Percentiles rank a stretch among this genome's conserved stretches.
Conservation (phyloP, 2,329 filamentous ascomycete species). For the Stachybotrys echinatus region DNA sequence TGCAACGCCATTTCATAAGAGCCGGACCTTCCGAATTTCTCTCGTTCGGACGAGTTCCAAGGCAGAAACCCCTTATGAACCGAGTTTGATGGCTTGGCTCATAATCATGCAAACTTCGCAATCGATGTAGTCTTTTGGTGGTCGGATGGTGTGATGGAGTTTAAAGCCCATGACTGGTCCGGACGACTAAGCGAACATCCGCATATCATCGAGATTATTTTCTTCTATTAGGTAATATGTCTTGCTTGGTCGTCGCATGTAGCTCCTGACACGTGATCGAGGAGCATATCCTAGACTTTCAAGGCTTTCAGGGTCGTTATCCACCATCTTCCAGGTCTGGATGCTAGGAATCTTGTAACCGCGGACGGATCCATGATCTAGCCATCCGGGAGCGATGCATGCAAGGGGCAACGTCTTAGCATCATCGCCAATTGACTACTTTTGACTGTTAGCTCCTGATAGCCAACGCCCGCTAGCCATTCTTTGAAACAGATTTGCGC, state of each 20-base stretch:
- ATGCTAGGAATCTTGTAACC: not conserved
- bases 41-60: not conserved
- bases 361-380: not conserved
- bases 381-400: not conserved
- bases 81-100: not conserved
- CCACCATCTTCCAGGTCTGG: not conserved
- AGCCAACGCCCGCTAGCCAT: not conserved
- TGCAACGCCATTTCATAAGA: not conserved
- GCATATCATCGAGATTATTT: too few species aligned
- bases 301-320: too few species aligned
- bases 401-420: not conserved
- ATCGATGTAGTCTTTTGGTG: not conserved
- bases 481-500: not conserved
- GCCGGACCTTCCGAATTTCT: not conserved
- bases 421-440: not conserved
- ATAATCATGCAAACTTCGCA: not conserved
- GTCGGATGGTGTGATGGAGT: not conserved
- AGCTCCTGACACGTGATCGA: too few species aligned
- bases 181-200: too few species aligned
- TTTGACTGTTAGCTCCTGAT: not conserved
- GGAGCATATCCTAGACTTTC: too few species aligned
- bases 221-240: too few species aligned
- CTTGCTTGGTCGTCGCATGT: too few species aligned
- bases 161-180: not conserved
- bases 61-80: not conserved